Conservation (phyloP, 495 filamentous ascomycete species). For the Glarea lozoyensis region DNA sequence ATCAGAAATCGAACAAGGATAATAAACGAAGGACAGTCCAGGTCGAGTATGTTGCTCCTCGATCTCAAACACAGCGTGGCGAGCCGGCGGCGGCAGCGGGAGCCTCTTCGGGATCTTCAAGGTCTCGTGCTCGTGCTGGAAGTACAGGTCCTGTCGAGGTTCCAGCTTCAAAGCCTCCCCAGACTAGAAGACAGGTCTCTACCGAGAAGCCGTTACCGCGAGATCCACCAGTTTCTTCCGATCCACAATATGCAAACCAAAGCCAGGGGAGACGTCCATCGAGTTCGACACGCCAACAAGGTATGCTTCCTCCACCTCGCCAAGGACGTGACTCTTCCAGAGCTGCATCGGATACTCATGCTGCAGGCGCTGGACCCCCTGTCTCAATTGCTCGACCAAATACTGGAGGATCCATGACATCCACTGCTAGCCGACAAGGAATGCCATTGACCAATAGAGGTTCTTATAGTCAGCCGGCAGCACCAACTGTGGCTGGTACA, state of each 20-base stretch:
- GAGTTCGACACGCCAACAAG: slow-evolving; percentile 36
- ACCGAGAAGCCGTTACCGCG: slow-evolving; percentile 44
- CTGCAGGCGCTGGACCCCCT: slow-evolving; percentile 26
- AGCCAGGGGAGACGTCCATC: slow-evolving; percentile 36
- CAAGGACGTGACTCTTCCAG: slow-evolving; percentile 43
- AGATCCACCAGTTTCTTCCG: slow-evolving; percentile 31
- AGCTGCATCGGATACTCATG: slow-evolving; percentile 41
- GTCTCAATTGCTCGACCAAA: slow-evolving; percentile 54
- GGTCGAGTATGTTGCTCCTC: slow-evolving; percentile 93
- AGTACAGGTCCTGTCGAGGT: slow-evolving; percentile 24
- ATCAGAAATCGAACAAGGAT: slow-evolving; percentile 60
- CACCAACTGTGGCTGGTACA: slow-evolving; percentile 78
- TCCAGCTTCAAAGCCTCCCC: slow-evolving; percentile 11
- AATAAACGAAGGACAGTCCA: slow-evolving; percentile 92
- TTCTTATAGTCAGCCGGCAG: slow-evolving; percentile 83
- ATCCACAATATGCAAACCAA: slow-evolving; percentile 30
- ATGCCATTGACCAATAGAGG: slow-evolving; percentile 64
- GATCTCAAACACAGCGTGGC: slow-evolving; percentile 66
- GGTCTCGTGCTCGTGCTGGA: slow-evolving; percentile 26
- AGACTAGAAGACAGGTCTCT: slow-evolving; percentile 21
- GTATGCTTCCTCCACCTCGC: slow-evolving; percentile 37
- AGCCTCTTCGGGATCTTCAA: slow-evolving; percentile 14
- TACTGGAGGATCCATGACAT: slow-evolving; percentile 76
- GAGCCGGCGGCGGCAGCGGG: slow-evolving; percentile 29
- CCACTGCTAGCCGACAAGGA: slow-evolving; percentile 43